Base-by-base conservation (phyloP, 176 grass and related monocot species). In the Aegilops tauschii region DNA sequence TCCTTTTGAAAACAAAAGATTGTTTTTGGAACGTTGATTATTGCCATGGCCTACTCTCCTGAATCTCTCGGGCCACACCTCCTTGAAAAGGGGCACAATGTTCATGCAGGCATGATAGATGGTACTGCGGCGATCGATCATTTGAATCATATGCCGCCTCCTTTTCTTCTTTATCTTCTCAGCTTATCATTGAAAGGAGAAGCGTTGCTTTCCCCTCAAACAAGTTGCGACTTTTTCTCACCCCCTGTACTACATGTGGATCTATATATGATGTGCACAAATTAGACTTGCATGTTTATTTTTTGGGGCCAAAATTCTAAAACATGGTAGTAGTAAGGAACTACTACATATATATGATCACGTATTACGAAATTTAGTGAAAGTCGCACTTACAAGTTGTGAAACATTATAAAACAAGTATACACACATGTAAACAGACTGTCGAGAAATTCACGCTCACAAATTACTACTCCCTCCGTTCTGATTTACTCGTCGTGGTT, bases 191-290 rank as follows among this genome's bases (percentile, higher is more conserved):
- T 63, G 47, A 87, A 83, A 72, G 35, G 12, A 35, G 67, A 11
- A 37, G 36, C 47, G 5, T 54, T 54, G 50, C 50, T 52, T 84
- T 73, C 52, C 76, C 49, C 44, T 76, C 5, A 69, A 87, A 80
- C 69, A 91, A 91, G 81, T 36, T 76, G 89, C 68, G 2, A 76
- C 75, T 61, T 87, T 87, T 87, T 59, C 61, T 65, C 49, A n/a
- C 18, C 23, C 49, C 21, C 9, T 31, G 17, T 76, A 82, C 49
- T 21, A 14, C 72, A 47, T 75, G n/a, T 68, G 34, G 18, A 78
- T 78, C 75, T 37, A 16, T 54, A 30, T 50, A 54, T 54, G 44
- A 54, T 61, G 14, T 36, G n/a, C 49, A 29, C 50, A 27, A 36
- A 35, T 54, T 6, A 44, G 28, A 52, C 4, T 30, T 29, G 72